These are phyloP conservation scores for Aureobasidium sp. DNA, from an alignment of 2,329 filamentous ascomycete genomes.

Conservation along the genomic window DNA sequence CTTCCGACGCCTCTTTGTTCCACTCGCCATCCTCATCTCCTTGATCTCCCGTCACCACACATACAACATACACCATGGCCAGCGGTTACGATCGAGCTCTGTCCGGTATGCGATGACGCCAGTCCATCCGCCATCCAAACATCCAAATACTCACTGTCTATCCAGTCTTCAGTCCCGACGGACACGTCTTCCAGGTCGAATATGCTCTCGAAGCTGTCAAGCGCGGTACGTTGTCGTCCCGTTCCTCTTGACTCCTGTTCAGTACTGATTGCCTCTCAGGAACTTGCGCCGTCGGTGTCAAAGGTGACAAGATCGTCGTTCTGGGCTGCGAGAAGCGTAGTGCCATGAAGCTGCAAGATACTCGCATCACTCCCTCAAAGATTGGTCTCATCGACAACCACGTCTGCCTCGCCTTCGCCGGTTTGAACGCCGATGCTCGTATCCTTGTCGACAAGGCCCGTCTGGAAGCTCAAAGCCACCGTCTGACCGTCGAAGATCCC, in stretches of 20 bases:
- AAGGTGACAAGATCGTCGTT: conserved; percentile 89
- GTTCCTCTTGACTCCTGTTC: not conserved
- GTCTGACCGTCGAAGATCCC: conserved; percentile 93
- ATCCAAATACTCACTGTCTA: conserved; percentile 1
- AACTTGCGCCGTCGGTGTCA: conserved; percentile 96
- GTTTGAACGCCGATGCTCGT: conserved; percentile 93
- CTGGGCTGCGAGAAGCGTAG: conserved; percentile 98
- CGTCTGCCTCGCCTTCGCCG: conserved; percentile 93
- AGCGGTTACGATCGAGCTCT: conserved; percentile 92
- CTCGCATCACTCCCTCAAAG: conserved; percentile 97
- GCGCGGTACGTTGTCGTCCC: conserved; percentile 57
- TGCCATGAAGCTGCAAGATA: conserved; percentile 99
- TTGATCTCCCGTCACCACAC: not conserved
- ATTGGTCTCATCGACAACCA: conserved; percentile 94
- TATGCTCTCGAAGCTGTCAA: conserved; percentile 99
- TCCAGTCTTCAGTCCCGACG: conserved; percentile 93
- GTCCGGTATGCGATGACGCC: conserved; percentile 19
- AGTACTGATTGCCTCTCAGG: conserved; percentile 44
- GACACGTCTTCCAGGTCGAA: conserved; percentile 99
- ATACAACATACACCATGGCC: conserved; percentile 52
- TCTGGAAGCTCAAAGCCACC: conserved; percentile 93
- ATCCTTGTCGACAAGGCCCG: conserved; percentile 98
- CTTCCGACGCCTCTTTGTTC: not conserved
- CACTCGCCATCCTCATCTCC: not conserved
- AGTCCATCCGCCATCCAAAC: not conserved